A percentile compares a stretch with the other conserved stretches of the same genome.
Conservation (phyloP, 2,329 filamentous ascomycete genomes). For the Graphilbum ipis-grandicollis region DNA sequence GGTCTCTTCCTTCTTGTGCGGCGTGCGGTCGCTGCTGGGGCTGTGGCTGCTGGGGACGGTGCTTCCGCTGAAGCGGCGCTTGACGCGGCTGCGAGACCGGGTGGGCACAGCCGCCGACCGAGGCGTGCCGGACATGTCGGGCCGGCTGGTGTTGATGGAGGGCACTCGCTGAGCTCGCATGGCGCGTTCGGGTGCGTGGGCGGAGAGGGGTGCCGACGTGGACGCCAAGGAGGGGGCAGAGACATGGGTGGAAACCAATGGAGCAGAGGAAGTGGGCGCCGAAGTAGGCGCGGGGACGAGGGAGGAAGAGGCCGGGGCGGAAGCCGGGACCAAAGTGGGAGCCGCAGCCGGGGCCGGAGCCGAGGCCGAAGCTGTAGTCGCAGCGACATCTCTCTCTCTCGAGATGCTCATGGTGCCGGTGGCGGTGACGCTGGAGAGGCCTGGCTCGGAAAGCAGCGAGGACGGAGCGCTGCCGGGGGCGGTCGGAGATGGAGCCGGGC, state of each 20-base stretch:
- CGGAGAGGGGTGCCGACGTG: too few relatives aligned
- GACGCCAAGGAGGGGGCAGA: too few relatives aligned
- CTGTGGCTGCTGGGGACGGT: conserved; percentile 70
- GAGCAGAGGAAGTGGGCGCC: too few relatives aligned
- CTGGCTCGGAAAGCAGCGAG: conserved; percentile 27
- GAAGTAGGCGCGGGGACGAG: not conserved
- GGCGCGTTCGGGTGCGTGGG: too few relatives aligned
- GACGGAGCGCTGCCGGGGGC: not conserved
- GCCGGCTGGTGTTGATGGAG: conserved; percentile 1
- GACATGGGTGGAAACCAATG: too few relatives aligned
- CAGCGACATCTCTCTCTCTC: too few relatives aligned
- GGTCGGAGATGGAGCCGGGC: too few relatives aligned
- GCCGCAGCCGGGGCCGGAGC: conserved; percentile 20
- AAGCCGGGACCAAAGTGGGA: not conserved
- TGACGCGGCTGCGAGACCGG: conserved; percentile 43
- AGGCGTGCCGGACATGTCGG: conserved; percentile 5
- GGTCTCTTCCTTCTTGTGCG: conserved; percentile 37
- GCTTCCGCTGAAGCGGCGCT: conserved; percentile 65
- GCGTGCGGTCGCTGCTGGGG: conserved; percentile 50
- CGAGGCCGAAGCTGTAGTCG: conserved; percentile 17
- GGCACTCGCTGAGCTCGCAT: conserved; percentile 3
- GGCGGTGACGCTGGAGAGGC: conserved; percentile 31
- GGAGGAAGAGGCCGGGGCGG: not conserved
- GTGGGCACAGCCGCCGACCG: conserved; percentile 13
- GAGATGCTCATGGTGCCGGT: conserved; percentile 18